Evolutionary conservation across 83 land plant genomes (phyloP).

Genomic region (Larix sibirica): DNA sequence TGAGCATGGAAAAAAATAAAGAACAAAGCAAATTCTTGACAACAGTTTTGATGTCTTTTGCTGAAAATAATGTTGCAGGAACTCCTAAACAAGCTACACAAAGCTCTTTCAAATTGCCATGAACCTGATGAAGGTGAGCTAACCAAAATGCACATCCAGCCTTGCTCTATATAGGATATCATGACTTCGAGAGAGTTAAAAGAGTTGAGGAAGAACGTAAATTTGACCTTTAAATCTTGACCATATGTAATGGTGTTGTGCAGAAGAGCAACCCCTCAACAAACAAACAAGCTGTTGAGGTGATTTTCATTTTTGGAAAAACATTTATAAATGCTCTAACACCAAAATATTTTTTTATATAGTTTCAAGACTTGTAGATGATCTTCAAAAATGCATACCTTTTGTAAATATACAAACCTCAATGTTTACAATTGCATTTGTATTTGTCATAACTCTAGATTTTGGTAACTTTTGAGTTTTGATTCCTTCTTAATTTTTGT

Average conservation of each 20-base stretch:
- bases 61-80: conserved; percentile 3
- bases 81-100: conserved; percentile 43
- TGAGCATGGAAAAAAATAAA: too few species aligned
- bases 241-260: conserved; percentile 40
- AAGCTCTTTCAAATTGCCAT: conserved; percentile 45
- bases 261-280: conserved; percentile 35
- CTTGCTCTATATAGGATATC: conserved; percentile 66
- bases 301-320: conserved; percentile 56
- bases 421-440: too few species aligned
- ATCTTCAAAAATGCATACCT: conserved; percentile 85
- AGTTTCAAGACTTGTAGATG: conserved; percentile 60
- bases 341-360: conserved; percentile 76
- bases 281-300: conserved; percentile 48
- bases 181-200: conserved; percentile 65
- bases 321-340: conserved; percentile 42
- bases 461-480: too few species aligned
- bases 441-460: too few species aligned
- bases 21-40: conserved; percentile 29
- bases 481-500: too few species aligned
- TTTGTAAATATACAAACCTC: conserved; percentile 65
- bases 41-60: conserved; percentile 13
- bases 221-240: conserved; percentile 33
- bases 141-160: conserved; percentile 36
- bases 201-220: conserved; percentile 57
- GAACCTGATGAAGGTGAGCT: conserved; percentile 78